Evolutionary conservation across 331 rosid species (phyloP).

Genomic region (Pyracantha coccinea): DNA sequence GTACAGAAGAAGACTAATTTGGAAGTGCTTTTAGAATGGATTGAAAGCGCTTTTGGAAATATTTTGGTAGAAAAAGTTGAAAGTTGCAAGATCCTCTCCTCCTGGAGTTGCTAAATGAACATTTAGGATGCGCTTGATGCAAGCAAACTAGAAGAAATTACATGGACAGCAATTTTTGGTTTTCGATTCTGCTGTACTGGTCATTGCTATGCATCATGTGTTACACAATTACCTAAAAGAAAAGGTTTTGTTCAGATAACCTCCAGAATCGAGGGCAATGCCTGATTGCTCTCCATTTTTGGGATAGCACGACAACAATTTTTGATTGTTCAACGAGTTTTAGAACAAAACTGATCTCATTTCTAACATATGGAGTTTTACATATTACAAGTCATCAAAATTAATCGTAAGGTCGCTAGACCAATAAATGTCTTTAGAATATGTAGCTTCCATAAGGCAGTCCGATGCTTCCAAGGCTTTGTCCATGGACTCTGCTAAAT

Average conservation of each 20-base stretch:
- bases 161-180: too few relatives aligned
- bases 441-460: slow-evolving; percentile 16
- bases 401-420: slow-evolving; percentile 33
- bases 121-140: too few relatives aligned
- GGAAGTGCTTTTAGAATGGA: background rate
- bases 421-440: slow-evolving; percentile 32
- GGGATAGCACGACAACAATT: background rate
- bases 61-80: background rate
- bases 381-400: slow-evolving; percentile 43
- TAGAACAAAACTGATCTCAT: background rate
- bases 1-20: too few relatives aligned
- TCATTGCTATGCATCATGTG: too few relatives aligned
- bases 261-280: background rate
- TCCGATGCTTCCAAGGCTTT: slow-evolving; percentile 30
- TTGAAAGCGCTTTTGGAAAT: background rate
- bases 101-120: too few relatives aligned
- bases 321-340: background rate
- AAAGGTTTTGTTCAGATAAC: background rate
- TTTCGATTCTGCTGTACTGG: too few relatives aligned
- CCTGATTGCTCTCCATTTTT: background rate
- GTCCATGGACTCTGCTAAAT: slow-evolving; percentile 53
- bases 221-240: too few relatives aligned
- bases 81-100: too few relatives aligned
- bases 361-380: background rate
- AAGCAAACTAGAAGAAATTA: too few relatives aligned